Evolutionary conservation across 1,139 yeast genomes (phyloP).

Genomic region (Yamadazyma membranifaciens): DNA sequence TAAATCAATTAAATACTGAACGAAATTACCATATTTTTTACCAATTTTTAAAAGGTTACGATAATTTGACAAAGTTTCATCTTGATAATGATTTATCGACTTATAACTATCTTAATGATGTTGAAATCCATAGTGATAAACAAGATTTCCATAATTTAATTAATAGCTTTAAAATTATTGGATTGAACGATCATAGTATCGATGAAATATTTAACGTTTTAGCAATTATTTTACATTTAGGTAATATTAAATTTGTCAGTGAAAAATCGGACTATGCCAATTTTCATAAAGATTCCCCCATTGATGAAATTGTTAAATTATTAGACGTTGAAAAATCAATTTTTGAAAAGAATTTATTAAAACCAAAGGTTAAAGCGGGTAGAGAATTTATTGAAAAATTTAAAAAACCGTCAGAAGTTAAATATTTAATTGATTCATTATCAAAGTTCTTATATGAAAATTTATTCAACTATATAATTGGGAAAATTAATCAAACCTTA

Average conservation of each 20-base stretch:
- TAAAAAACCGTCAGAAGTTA: conserved; percentile 77
- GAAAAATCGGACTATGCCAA: conserved; percentile 80
- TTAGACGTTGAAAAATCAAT: conserved; percentile 62
- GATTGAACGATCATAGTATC: conserved; percentile 57
- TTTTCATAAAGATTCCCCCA: conserved; percentile 55
- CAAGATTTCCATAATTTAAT: conserved; percentile 61
- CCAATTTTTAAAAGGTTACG: conserved; percentile 74
- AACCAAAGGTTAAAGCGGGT: conserved; percentile 91
- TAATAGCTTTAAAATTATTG: conserved; percentile 72
- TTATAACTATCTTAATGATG: conserved; percentile 57
- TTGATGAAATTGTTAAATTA: conserved; percentile 54
- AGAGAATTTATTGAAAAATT: conserved; percentile 81
- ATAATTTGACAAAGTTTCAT: conserved; percentile 48
- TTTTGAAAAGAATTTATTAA: conserved; percentile 57
- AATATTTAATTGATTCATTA: conserved; percentile 79
- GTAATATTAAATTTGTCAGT: conserved; percentile 75
- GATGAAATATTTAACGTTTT: conserved; percentile 62
- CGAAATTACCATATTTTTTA: conserved; percentile 93
- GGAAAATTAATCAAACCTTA: conserved; percentile 71
- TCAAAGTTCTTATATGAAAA: conserved; percentile 86
- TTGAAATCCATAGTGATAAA: conserved; percentile 46
- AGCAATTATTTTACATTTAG: conserved; percentile 80
- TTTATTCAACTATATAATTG: conserved; percentile 74
- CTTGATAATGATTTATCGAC: conserved; percentile 44
- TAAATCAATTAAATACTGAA: conserved; percentile 71